These are phyloP conservation scores for Rostrohypoxylon terebratum DNA, from an alignment of 495 filamentous ascomycete species.

Conservation along the genomic window DNA sequence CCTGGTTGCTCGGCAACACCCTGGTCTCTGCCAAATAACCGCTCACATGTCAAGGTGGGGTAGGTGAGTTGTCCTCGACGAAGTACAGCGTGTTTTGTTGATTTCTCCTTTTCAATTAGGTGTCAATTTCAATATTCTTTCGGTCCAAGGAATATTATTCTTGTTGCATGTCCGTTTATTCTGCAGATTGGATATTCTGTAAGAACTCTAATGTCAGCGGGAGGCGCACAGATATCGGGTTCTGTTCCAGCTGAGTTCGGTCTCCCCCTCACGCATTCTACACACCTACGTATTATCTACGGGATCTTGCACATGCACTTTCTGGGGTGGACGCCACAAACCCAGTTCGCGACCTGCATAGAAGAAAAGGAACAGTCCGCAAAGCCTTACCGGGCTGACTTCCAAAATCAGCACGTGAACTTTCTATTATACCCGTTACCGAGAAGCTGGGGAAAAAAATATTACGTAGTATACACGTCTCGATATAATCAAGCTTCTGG, in stretches of 20 bases:
- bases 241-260: neutral
- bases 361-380: constrained; percentile 36
- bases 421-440: neutral
- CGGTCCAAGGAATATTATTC: neutral
- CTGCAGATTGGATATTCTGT: neutral
- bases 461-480: neutral
- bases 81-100: constrained; percentile 15
- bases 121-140: neutral
- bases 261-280: neutral
- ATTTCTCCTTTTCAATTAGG: neutral
- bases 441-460: constrained; percentile 1
- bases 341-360: constrained; percentile 35
- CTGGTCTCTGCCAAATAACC: neutral
- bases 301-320: constrained; percentile 35
- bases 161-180: neutral
- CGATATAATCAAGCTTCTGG: neutral
- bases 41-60: constrained; percentile 30
- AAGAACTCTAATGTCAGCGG: neutral
- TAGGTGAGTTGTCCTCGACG: constrained; percentile 28
- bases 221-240: constrained; percentile 11
- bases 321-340: constrained; percentile 29
- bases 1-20: constrained; percentile 43
- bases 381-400: constrained; percentile 30
- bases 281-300: constrained; percentile 32
- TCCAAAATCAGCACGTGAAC: constrained; percentile 27